Conservation (phyloP, 257 asterid species). For the Sherardia arvensis region DNA sequence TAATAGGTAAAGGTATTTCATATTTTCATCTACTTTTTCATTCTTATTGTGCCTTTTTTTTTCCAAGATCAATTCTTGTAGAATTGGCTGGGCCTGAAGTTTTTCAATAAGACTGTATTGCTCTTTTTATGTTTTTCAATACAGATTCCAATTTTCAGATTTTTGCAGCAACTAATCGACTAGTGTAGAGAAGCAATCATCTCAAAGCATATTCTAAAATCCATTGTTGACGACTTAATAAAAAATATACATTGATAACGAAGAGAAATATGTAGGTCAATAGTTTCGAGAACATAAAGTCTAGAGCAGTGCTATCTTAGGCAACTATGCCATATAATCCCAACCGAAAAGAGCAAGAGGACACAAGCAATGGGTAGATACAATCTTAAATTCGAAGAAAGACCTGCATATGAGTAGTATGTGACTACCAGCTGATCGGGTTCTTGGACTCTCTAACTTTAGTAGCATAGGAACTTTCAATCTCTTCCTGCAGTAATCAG, state of each 20-base stretch:
- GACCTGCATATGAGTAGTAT: not conserved
- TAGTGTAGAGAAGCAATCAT: not conserved
- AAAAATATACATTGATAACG: not conserved
- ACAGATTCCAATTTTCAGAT: too few relatives aligned
- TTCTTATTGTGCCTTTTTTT: not conserved
- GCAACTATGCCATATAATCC: not conserved
- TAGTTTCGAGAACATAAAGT: not conserved
- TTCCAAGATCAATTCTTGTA: not conserved
- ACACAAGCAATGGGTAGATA: not conserved
- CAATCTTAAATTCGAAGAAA: not conserved
- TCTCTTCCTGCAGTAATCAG: constrained; percentile 62
- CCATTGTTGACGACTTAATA: not conserved
- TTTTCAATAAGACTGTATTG: not conserved
- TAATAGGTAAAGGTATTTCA: not conserved
- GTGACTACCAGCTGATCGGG: constrained; percentile 49
- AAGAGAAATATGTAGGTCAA: not conserved
- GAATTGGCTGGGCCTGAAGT: not conserved
- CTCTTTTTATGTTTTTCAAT: too few relatives aligned
- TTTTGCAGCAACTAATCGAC: too few relatives aligned
- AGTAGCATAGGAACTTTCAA: constrained; percentile 48
- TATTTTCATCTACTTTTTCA: not conserved
- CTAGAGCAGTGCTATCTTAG: not conserved
- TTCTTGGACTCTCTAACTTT: constrained; percentile 60
- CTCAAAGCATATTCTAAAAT: not conserved
- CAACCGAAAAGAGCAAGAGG: not conserved